Evolutionary conservation across 1,284 basidiomycete species (phyloP).

Genomic region (Stereum hirsutum): DNA sequence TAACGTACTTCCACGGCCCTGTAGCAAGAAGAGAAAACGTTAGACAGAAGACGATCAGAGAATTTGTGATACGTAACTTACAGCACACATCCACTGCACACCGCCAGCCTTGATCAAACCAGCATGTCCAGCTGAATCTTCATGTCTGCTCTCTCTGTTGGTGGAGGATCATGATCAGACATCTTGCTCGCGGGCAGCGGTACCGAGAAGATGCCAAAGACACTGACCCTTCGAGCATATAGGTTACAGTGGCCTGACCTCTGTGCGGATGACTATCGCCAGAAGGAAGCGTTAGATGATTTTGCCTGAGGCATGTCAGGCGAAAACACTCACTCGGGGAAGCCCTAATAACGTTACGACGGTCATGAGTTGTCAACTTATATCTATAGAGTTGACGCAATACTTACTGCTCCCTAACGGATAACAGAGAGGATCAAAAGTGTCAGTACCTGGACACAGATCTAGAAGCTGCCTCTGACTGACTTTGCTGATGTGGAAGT

Average conservation of each 20-base stretch:
- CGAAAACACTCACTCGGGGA: no score
- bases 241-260: conserved; percentile 84
- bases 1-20: conserved; percentile 34
- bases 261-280: conserved; percentile 88
- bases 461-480: no score
- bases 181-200: not conserved
- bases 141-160: conserved; percentile 62
- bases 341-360: no score
- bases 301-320: no score
- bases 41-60: not conserved
- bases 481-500: conserved; percentile 57
- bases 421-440: no score
- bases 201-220: not conserved
- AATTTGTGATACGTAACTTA: conserved; percentile 23
- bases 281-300: no score
- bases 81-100: conserved; percentile 94
- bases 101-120: conserved; percentile 79
- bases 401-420: conserved; percentile 55
- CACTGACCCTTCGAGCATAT: conserved; percentile 74
- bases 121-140: conserved; percentile 87
- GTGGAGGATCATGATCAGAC: not conserved
- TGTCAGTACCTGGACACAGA: no score
- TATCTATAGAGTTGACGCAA: not conserved
- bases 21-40: not conserved
- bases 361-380: no score